These are phyloP conservation scores for Cardamine occulta DNA, from an alignment of 345 rosid genomes.

Conservation along the genomic window DNA sequence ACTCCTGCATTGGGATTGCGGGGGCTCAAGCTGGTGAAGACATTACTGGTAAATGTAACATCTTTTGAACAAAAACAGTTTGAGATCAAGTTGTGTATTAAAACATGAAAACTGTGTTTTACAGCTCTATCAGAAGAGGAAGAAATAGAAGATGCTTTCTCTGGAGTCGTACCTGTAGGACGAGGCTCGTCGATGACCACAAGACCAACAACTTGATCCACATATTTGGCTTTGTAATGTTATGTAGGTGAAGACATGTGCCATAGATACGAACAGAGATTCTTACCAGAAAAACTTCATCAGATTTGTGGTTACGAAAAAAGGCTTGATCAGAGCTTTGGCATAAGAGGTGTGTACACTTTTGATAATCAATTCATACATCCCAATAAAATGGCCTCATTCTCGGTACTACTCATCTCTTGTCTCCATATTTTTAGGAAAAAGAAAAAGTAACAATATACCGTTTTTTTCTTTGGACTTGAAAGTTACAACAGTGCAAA, in stretches of 20 bases:
- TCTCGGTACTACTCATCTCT: constrained; percentile 13
- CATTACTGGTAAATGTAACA: constrained; percentile 46
- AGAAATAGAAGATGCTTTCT: constrained; percentile 61
- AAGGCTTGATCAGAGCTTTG: constrained; percentile 30
- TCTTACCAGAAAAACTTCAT: background rate
- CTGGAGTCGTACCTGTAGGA: constrained; percentile 72
- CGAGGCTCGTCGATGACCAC: constrained; percentile 94
- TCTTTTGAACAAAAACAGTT: constrained; percentile 13
- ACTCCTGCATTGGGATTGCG: constrained; percentile 94
- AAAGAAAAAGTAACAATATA: background rate
- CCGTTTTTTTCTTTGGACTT: background rate
- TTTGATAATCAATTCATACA: constrained; percentile 16
- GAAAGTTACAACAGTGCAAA: constrained; percentile 22
- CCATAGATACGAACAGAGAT: constrained; percentile 29
- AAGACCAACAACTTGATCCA: constrained; percentile 75
- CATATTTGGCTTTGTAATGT: constrained; percentile 31
- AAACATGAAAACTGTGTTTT: constrained; percentile 19
- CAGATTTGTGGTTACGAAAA: background rate
- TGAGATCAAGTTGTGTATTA: background rate
- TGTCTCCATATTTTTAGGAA: constrained; percentile 23
- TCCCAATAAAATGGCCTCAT: constrained; percentile 8
- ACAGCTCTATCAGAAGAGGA: constrained; percentile 64
- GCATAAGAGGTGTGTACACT: constrained; percentile 24
- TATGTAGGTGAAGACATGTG: constrained; percentile 30
- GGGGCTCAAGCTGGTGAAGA: constrained; percentile 88